Base-by-base conservation (phyloP, 768 basidiomycete genomes). In the Lentinula aciculospora region DNA sequence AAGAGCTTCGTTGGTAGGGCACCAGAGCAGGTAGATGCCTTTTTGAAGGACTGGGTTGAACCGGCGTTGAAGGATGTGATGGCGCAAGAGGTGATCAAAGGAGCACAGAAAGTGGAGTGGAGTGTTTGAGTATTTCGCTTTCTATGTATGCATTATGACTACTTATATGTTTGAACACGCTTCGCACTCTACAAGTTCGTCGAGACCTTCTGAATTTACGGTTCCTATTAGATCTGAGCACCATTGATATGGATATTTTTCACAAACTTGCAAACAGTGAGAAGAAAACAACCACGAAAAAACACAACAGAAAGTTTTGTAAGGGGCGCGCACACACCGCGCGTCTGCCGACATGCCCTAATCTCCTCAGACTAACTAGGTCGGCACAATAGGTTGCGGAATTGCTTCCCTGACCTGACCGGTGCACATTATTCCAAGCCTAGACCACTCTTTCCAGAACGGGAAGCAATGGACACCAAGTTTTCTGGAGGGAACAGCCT, bases 401-500 rank as follows among this genome's bases (percentile, higher is more conserved):
- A 92, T 92, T 86, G 77, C 89, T 91, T 91, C 84, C 88, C 89
- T 91, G 85, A 85, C 81, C 84, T 76, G 81, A 82, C 86, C 83
- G 81, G 86, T 81, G 73, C 85, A 72, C 66, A 87, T 91, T 90
- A 91, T 87, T 86, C 89, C 86, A 85, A 83, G 40, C 74, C 71
- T 77, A 64, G 60, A 62, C 78, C 85, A 81, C 70, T 32, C 73
- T 81, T 84, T 91, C 72, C 84, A 79, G 69, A 60, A 72, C 77
- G 82, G 80, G 74, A 76, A 72, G 79, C 79, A 80, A 82, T 81
- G 85, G 82, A 79, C 73, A 87, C 89, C 88, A 91, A 92, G 86
- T 90, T 91, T 89, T 92, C 89, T 83, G 87, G 88, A 90, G 89
- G 88, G 86, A 86, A 84, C 84, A 81, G 88, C 79, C 87, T 91